Evolutionary conservation across 139 green algal genomes (phyloP).

Genomic region (Cymbomonas tetramitiformis): DNA sequence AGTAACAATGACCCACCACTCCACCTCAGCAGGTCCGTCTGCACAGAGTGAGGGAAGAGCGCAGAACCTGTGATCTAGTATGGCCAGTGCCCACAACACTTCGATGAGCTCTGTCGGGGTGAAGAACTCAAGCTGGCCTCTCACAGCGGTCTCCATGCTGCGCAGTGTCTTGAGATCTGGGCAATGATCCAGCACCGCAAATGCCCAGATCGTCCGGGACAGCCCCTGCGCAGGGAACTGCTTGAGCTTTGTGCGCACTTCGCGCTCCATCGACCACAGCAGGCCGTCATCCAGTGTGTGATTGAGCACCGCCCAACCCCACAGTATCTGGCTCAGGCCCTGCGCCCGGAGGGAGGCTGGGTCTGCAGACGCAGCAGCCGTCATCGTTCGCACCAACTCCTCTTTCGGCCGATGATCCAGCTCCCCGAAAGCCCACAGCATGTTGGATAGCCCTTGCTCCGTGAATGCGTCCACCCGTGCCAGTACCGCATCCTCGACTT

Average conservation of each 20-base stretch:
- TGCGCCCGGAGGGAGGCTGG: constrained; percentile 7
- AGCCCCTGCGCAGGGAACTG: background rate
- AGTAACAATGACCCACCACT: no score
- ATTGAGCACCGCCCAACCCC: constrained; percentile 22
- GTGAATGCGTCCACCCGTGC: no score
- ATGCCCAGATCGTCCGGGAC: constrained; percentile 25
- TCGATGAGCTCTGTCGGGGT: no score
- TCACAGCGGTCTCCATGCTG: no score
- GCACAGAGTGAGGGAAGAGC: no score
- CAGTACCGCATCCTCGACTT: no score
- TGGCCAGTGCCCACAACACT: no score
- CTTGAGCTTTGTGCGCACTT: background rate
- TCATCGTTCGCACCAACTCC: background rate
- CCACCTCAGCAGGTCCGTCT: no score
- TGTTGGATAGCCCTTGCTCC: no score
- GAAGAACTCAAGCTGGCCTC: no score
- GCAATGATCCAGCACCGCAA: constrained; percentile 30
- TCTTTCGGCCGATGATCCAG: constrained; percentile 6
- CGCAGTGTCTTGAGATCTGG: no score
- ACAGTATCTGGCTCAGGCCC: constrained; percentile 26
- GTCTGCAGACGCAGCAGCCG: background rate
- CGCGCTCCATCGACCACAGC: background rate
- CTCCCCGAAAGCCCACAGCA: constrained; percentile 4
- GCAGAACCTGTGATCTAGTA: no score
- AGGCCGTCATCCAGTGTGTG: constrained; percentile 13